Conservation (phyloP, 2,329 filamentous ascomycete species). For the Arthrobotrys iridis region DNA sequence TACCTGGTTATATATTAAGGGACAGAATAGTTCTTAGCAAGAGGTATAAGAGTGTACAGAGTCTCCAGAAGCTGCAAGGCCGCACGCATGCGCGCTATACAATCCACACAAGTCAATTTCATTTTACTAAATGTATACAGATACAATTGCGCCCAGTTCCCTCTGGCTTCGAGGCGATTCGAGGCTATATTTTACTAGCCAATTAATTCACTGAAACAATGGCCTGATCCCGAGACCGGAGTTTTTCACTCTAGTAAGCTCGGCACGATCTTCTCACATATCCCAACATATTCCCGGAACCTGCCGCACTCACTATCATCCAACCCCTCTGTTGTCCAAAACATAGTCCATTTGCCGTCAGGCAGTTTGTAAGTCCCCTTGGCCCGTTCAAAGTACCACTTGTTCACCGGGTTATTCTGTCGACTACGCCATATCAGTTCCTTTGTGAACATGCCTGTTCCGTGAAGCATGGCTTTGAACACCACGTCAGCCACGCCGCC, state of each 20-base stretch:
- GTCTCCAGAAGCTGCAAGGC: background rate
- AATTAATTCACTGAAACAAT: too few species aligned
- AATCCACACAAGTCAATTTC: too few species aligned
- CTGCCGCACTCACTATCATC: conserved; percentile 62
- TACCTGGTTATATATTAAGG: background rate
- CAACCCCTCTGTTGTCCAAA: conserved; percentile 85
- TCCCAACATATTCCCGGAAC: conserved; percentile 65
- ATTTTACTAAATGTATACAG: too few species aligned
- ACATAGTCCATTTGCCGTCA: conserved; percentile 94
- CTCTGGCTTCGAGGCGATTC: too few species aligned
- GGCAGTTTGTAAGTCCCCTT: conserved; percentile 82
- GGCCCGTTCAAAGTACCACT: conserved; percentile 97
- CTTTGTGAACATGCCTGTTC: conserved; percentile 77
- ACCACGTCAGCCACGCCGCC: conserved; percentile 94
- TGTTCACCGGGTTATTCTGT: conserved; percentile 93
- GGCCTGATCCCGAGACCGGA: too few species aligned
- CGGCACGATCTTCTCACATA: conserved; percentile 65
- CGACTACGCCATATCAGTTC: conserved; percentile 89
- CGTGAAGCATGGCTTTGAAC: conserved; percentile 90
- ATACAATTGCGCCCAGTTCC: too few species aligned
- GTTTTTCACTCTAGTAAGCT: conserved; percentile 64
- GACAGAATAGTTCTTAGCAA: background rate
- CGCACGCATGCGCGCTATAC: background rate
- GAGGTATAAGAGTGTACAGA: background rate
- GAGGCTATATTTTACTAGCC: too few species aligned